Percentiles rank a stretch among this genome's conserved stretches.
Conservation (phyloP, 768 basidiomycete genomes). For the Chalciporus chontae region DNA sequence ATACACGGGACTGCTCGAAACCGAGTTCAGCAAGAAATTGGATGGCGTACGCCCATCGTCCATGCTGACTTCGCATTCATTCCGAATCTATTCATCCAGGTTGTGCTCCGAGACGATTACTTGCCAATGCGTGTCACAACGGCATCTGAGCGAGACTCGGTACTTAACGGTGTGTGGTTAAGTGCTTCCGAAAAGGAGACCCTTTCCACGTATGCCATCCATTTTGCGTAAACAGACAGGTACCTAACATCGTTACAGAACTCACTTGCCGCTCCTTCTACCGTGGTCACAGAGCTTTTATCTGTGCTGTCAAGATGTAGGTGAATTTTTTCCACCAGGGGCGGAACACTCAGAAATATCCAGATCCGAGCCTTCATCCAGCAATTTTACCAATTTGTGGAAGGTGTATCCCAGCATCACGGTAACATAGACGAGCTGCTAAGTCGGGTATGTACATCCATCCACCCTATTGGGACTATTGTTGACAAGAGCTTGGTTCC, state of each 20-base stretch:
- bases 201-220: slow-evolving; percentile 44
- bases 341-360: neutral
- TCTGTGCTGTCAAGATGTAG: slow-evolving; percentile 86
- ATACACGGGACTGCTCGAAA: slow-evolving; percentile 78
- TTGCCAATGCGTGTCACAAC: slow-evolving; percentile 77
- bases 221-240: neutral
- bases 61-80: neutral
- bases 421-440: slow-evolving; percentile 89
- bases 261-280: slow-evolving; percentile 61
- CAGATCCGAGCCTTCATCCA: slow-evolving; percentile 88
- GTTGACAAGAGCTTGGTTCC: slow-evolving; percentile 2
- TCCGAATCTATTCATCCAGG: slow-evolving; percentile 41
- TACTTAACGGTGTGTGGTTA: slow-evolving; percentile 84
- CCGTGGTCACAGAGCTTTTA: slow-evolving; percentile 97
- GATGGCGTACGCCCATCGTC: slow-evolving; percentile 55
- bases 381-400: slow-evolving; percentile 94
- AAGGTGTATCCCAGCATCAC: slow-evolving; percentile 90
- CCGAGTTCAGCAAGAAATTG: slow-evolving; percentile 76
- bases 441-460: slow-evolving; percentile 58
- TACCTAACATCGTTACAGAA: slow-evolving; percentile 38
- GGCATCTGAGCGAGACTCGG: slow-evolving; percentile 59
- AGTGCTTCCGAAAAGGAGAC: slow-evolving; percentile 59
- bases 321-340: neutral
- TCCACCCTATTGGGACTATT: neutral
- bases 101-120: slow-evolving; percentile 83